Evolutionary conservation across 2,329 filamentous ascomycete genomes (phyloP).

Genomic region (Sporothrix globosa): DNA sequence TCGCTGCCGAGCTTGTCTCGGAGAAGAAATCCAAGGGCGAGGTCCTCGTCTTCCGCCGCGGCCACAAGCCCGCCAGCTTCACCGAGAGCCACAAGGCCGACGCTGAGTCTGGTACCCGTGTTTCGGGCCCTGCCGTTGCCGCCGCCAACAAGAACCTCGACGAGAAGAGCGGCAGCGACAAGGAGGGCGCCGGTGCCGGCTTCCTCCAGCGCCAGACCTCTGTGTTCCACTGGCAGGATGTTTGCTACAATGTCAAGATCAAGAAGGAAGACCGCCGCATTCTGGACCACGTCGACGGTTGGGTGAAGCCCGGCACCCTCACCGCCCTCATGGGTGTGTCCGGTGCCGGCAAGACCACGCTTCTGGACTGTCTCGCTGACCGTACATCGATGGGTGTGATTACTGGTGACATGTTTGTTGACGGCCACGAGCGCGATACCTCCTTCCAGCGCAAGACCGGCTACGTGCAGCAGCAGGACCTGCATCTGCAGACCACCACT

Average conservation of each 20-base stretch:
- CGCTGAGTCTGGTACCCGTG: conserved; percentile 54
- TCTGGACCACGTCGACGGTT: conserved; percentile 86
- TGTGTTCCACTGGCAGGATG: conserved; percentile 86
- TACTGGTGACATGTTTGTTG: conserved; percentile 75
- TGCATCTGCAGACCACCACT: conserved; percentile 83
- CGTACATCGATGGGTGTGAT: conserved; percentile 89
- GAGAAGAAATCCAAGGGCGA: conserved; percentile 74
- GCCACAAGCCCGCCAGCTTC: conserved; percentile 62
- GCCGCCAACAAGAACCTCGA: conserved; percentile 15
- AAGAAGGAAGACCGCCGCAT: conserved; percentile 76
- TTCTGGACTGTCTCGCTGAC: conserved; percentile 82
- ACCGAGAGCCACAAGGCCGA: conserved; percentile 68
- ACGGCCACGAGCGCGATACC: conserved; percentile 68
- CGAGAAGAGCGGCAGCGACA: conserved; percentile 24
- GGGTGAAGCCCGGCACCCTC: conserved; percentile 89
- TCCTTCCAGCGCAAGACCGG: conserved; percentile 92
- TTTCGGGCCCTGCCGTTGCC: conserved; percentile 49
- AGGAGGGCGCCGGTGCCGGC: conserved; percentile 45
- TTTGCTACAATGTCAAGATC: conserved; percentile 78
- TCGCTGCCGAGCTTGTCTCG: conserved; percentile 67
- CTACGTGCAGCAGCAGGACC: conserved; percentile 90
- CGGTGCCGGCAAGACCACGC: conserved; percentile 88
- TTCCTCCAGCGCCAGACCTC: conserved; percentile 65
- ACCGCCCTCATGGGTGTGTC: conserved; percentile 91
- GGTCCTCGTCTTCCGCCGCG: conserved; percentile 72